Evolutionary conservation across 2,329 filamentous ascomycete species (phyloP), one percentile per base, ranked within the genome.

Genomic region (Grosmannia huntii): DNA sequence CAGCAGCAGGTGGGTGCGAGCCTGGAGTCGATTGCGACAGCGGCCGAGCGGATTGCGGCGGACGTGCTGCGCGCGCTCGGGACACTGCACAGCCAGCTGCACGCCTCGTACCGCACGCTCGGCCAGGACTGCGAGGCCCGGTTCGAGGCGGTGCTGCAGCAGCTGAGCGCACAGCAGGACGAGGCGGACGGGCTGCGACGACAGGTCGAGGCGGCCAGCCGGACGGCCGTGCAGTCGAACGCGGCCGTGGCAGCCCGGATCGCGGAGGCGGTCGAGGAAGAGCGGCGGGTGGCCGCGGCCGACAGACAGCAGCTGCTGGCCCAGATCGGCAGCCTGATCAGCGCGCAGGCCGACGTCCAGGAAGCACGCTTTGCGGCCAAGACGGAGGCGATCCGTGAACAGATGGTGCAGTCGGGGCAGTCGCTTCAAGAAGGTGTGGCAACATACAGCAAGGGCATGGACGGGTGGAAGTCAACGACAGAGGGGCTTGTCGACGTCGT

Each of bases 31-130:
- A 83, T 97, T 25, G 90, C 90, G 2, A 80, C 80, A 12, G 90
- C 91, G 11, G 90, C 92, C 1, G 89, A 92, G 71, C 85, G 87
- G 58, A 96, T 97, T 62, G 90, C 90, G 0, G 87, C 86, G 14
- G 92, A 95, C 65, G 91, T 97, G 53, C 82, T 96, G 60, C 86
- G 81, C 60, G 92, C 97, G 70, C 80, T 99, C 60, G 81, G 84
- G 36, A 79, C 81, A n/a, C 95, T 97, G 66, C 90, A 96, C 69
- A 81, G 77, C 55, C 84, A 75, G 76, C 80, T 97, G 33, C 90
- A 95, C 66, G 74, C 82, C 14, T 96, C 92, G 0, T 96, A 96
- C 69, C 87, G 85, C 64, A 80, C 82, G 1, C 79, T 97, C 2
- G 90, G 90, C 10, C 85, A 85, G 60, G 90, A 97, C 64, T 90